A percentile compares a stretch with the other conserved stretches of the same genome.
phyloP scores from a whole-genome alignment of 768 basidiomycete species.

The Mycena albidolilacea region DNA sequence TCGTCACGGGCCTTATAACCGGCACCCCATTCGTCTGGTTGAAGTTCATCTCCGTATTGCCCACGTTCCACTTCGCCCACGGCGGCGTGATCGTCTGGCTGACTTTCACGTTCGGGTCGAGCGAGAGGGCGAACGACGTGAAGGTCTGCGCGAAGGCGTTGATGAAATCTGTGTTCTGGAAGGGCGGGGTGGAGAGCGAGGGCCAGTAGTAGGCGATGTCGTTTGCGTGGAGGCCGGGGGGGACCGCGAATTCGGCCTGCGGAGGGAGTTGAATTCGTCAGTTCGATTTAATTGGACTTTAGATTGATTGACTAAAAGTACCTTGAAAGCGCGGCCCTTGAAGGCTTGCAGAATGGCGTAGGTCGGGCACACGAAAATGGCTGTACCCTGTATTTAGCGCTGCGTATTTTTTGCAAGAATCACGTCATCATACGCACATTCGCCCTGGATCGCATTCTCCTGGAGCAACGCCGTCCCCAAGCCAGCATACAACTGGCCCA shows the following conservation, averaged over 20 bases:
- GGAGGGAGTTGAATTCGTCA: conserved; percentile 18
- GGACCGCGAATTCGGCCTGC: conserved; percentile 49
- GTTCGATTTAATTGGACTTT: background rate
- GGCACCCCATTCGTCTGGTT: conserved; percentile 17
- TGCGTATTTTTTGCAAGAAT: conserved; percentile 20
- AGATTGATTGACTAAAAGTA: background rate
- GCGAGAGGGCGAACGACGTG: conserved; percentile 25
- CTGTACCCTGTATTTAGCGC: conserved; percentile 18
- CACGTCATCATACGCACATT: conserved; percentile 41
- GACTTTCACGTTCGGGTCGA: conserved; percentile 22
- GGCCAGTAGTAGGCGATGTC: conserved; percentile 49
- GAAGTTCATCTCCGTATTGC: conserved; percentile 27
- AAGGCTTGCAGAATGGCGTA: conserved; percentile 51
- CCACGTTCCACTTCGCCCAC: conserved; percentile 1
- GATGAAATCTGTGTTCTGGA: conserved; percentile 31
- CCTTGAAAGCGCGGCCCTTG: conserved; percentile 50
- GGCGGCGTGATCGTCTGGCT: conserved; percentile 22
- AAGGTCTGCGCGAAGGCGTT: conserved; percentile 30
- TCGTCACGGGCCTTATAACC: background rate
- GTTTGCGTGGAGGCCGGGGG: conserved; percentile 44
- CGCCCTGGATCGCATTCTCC: conserved; percentile 43
- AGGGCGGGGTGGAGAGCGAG: conserved; percentile 21
- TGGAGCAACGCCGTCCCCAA: conserved; percentile 41
- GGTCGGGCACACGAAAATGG: conserved; percentile 54
- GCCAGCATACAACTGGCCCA: conserved; percentile 35